These are phyloP conservation scores for Lepiota venenata DNA, from an alignment of 768 basidiomycete species.

Conservation along the genomic window DNA sequence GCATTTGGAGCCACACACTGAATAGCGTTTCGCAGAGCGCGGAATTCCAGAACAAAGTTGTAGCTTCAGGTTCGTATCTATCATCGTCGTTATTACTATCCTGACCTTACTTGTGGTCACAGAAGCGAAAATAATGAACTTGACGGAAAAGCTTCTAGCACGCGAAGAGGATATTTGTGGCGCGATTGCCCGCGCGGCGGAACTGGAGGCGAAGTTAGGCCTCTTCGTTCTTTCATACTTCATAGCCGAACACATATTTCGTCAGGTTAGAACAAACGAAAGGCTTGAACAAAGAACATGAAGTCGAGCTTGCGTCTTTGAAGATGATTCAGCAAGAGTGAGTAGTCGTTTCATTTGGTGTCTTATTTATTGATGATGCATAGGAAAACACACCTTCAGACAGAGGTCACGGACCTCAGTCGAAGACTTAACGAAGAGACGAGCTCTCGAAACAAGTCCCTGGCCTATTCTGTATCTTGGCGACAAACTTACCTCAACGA, in stretches of 20 bases:
- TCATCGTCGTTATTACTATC: neutral
- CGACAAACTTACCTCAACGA: neutral
- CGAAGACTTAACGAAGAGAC: neutral
- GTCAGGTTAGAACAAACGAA: conserved; percentile 14
- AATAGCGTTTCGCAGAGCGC: conserved; percentile 15
- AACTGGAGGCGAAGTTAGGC: conserved; percentile 18
- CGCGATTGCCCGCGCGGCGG: conserved; percentile 20
- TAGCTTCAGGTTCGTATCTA: conserved; percentile 12
- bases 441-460: conserved; percentile 1
- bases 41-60: conserved; percentile 12
- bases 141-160: conserved; percentile 20
- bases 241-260: neutral
- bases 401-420: conserved; percentile 1
- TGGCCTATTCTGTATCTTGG: neutral
- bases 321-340: conserved; percentile 20
- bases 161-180: conserved; percentile 28
- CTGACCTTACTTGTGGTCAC: neutral
- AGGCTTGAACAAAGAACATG: conserved; percentile 8
- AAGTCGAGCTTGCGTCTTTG: conserved; percentile 14
- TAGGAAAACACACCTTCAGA: conserved; percentile 1
- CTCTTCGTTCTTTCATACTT: neutral
- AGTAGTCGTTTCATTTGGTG: neutral
- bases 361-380: neutral
- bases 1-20: conserved; percentile 16
- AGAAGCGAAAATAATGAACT: conserved; percentile 22